Base-by-base conservation (phyloP, 805 yeast genomes). In the Priceomyces carsonii region DNA sequence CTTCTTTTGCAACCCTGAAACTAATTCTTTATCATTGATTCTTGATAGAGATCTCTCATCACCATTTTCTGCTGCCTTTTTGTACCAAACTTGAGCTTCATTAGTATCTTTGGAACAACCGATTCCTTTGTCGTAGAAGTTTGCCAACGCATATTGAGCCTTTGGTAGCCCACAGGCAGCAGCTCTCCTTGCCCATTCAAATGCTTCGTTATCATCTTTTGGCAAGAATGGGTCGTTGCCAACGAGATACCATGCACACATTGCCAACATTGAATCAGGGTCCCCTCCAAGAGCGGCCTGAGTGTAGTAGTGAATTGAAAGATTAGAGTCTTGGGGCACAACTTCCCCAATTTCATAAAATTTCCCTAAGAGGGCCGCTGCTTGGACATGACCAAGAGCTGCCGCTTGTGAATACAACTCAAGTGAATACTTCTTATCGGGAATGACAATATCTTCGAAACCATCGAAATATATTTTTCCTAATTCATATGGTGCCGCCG, bases 231-330 rank as follows among this genome's bases (percentile, higher is more conserved):
- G 90, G 21, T 85, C 90, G 21, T 86, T 81, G 0, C 99, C 99
- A 18, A 88, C 83, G 59, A 91, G 69, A 57, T 91, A 93, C 97
- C 98, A 93, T 1, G 97, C 96, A 59, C 97, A 90, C 66, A 91
- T 70, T 1, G 95, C 90, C 51, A 91, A 69, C 95, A 91, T 93
- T 8, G 95, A 82, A 31, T 77, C 80, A 1, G 95, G 75, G 57
- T 93, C 95, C 5, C 96, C 96, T 3, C 82, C 82, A 19, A 82
- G 58, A 0, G 98, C 96, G 0, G 96, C 96, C 44, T 85, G 80
- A 0, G 95, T 89, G 58, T 87, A 91, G 57, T 90, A 91, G 57
- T 93, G 97, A 28, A 93, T 86, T 1, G 95, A 84, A 31, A 91
- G 68, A 44, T 85, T 83, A 1, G 89, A 69, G 57, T 93, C 95